Evolutionary conservation across 1,284 basidiomycete genomes (phyloP), one percentile per base, ranked within the genome.

Genomic region (Neolentinus lepideus): DNA sequence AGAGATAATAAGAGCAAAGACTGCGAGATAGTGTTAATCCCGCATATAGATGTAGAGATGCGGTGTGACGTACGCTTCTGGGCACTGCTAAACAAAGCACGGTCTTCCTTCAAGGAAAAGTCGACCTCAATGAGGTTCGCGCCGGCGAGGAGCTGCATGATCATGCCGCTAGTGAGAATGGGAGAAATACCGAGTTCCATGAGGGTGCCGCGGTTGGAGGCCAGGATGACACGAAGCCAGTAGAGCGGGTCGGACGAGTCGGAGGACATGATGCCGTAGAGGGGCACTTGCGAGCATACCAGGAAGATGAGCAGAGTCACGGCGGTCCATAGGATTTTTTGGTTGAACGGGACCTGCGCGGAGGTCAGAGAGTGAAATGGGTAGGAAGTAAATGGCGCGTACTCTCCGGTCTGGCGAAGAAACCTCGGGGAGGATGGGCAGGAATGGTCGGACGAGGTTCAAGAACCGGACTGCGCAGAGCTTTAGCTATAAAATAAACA

Each of bases 101-200:
- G 81, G 71, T 99, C 96, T 72, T 99, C 96, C 81, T 98, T 97
- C 68, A 99, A 76, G 61, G 85, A 87, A 70, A 98, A 98, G 76
- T 99, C 96, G 64, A 99, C 92, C 61, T 99, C 96, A 68, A 99
- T 91, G 65, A 99, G 79, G 74, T 95, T 98, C 53, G 97, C 96
- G 58, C 96, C 96, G 19, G 96, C 95, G 60, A 99, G 82, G 52
- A 99, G 86, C 75, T 99, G 96, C 92, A 99, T 98, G 75, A 98
- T 98, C 96, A 98, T 99, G 65, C 96, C 96, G 46, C 88, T 91
- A 12, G 96, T 99, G 67, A 99, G 87, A 70, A 98, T 97, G 56
- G 97, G 96, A 50, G 88, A 95, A 66, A 98, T 98, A 65, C 97
- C 96, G 58, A 99, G 85, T 75, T 99, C 96, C 96, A 98, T 99